A percentile compares a stretch with the other conserved stretches of the same genome.
Conservation (phyloP, 78 protist genomes). For the Polysphondylium violaceum region DNA sequence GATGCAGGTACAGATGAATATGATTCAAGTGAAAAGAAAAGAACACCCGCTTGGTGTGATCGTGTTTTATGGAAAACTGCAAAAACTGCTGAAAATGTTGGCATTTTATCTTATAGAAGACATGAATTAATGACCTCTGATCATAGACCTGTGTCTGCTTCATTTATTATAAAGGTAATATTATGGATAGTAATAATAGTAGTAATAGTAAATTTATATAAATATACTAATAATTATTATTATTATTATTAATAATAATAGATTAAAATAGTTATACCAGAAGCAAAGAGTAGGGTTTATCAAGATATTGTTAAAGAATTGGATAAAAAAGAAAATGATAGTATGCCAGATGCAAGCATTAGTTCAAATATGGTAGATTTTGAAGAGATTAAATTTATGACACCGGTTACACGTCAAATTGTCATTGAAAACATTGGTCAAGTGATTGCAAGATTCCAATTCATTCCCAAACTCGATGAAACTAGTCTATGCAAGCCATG, state of each 20-base stretch:
- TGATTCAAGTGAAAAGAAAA: conserved; percentile 87
- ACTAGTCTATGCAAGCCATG: conserved; percentile 76
- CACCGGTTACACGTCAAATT: conserved; percentile 32
- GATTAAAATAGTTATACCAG: conserved; percentile 65
- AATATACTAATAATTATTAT: too few species aligned
- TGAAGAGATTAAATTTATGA: conserved; percentile 48
- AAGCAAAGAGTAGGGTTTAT: conserved; percentile 36
- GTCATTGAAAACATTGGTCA: conserved; percentile 85
- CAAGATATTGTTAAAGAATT: conserved; percentile 57
- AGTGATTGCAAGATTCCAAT: conserved; percentile 84
- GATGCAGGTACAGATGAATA: conserved; percentile 85
- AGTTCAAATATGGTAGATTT: conserved; percentile 68
- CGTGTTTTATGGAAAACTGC: conserved; percentile 79
- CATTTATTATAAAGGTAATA: conserved; percentile 55
- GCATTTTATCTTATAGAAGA: conserved; percentile 18
- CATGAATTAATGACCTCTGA: conserved; percentile 82
- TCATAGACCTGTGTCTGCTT: conserved; percentile 89
- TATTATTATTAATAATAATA: neutral
- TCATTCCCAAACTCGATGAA: conserved; percentile 87
- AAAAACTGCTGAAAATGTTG: conserved; percentile 56
- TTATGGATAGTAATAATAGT: neutral
- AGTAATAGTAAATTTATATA: too few species aligned
- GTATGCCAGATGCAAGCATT: conserved; percentile 81
- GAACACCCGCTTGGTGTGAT: conserved; percentile 94
- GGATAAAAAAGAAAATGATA: conserved; percentile 89